Evolutionary conservation across 2,329 filamentous ascomycete genomes (phyloP), one percentile per base, ranked within the genome.

Genomic region (Thielaviopsis ethacetica): DNA sequence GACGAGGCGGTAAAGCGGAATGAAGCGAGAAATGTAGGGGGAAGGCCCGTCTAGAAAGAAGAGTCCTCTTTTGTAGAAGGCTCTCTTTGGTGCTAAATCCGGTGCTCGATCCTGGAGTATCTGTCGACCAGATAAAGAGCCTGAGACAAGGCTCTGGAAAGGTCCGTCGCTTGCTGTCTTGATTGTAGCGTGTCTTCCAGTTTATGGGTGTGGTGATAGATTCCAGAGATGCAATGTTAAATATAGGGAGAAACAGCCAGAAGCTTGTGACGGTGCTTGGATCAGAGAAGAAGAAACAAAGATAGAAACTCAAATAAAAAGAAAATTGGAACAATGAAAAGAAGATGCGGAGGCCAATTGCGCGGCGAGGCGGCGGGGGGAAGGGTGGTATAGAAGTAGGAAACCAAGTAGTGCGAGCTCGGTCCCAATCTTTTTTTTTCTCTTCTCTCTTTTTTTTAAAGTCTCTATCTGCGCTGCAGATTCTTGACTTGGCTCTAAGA

Each of bases 401-500:
- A 34, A 22, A 30, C 21, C 10, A 34, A 27, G 51, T 2, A 53
- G 6, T 13, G 24, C 19, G 51, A 53, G 19, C 15, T 53, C 30
- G 24, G 13, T 27, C 24, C 24, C 15, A 53, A 27, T 53, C 21
- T 53, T 19, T 27, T 53, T 26, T n/a, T 15, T 44, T n/a, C 38
- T n/a, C n/a, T 5, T 15, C 15, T 15, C 10, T 41, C 2, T n/a
- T n/a, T 44, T 15, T 5, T 44, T 44, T 9, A 12, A 4, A 5
- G 30, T 34, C 30, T 34, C 10, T 34, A 9, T 34, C 38, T 44
- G 38, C 38, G 38, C 38, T 44, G 38, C 38, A 44, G 38, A 44
- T n/a, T 44, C 50, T 65, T 13, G 57, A 56, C 26, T 24, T 61
- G 64, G 4, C 3, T 17, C 2, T n/a, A 44, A 44, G 38, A 44